Percentiles rank a stretch among this genome's conserved stretches.
Conservation (phyloP, 768 basidiomycete genomes). For the Agaricus blazei region DNA sequence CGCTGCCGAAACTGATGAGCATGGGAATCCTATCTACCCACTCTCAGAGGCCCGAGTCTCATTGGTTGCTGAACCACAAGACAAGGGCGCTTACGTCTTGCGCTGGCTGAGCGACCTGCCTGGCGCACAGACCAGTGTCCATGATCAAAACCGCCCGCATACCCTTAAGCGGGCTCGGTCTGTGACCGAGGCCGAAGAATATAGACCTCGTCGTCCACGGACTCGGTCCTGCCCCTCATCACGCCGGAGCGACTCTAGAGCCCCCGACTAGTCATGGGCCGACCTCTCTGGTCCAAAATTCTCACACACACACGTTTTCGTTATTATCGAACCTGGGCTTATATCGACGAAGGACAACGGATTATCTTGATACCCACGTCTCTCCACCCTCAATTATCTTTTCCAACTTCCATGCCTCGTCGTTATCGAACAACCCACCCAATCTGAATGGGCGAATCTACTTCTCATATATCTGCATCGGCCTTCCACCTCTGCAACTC, state of each 20-base stretch:
- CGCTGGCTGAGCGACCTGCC: slow-evolving; percentile 33
- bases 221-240: slow-evolving; percentile 19
- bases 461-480: not conserved
- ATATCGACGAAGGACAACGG: slow-evolving; percentile 7
- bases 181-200: slow-evolving; percentile 27
- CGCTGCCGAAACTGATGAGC: slow-evolving; percentile 29
- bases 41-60: slow-evolving; percentile 16
- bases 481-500: not conserved
- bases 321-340: not conserved
- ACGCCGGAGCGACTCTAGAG: slow-evolving; percentile 12
- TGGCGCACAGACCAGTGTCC: slow-evolving; percentile 22
- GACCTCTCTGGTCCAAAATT: not conserved
- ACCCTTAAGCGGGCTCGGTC: slow-evolving; percentile 36
- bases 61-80: slow-evolving; percentile 22
- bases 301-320: slow-evolving; percentile 1
- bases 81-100: slow-evolving; percentile 20
- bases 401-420: not conserved
- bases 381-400: not conserved
- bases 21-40: slow-evolving; percentile 27
- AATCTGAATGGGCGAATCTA: not conserved
- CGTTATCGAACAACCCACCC: not conserved
- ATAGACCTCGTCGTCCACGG: slow-evolving; percentile 21
- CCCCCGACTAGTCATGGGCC: slow-evolving; percentile 10
- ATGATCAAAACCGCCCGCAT: slow-evolving; percentile 16
- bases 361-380: slow-evolving; percentile 3